Percentiles rank a stretch among this genome's conserved stretches.
These are phyloP conservation scores for Aquilaria sinensis DNA, from an alignment of 345 rosid species.

Conservation along the genomic window DNA sequence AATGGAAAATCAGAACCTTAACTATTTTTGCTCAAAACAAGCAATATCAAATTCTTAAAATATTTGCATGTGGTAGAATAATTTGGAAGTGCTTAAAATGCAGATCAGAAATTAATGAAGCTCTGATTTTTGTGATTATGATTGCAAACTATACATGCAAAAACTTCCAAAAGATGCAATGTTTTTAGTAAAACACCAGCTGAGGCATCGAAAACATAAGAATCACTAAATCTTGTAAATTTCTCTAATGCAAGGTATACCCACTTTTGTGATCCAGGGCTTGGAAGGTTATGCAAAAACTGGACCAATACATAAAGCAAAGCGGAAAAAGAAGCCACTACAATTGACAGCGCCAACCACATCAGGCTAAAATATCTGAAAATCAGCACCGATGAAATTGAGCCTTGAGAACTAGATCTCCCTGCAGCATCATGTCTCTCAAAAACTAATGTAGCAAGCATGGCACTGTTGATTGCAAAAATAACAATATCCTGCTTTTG, in stretches of 20 bases:
- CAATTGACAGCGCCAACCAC: conserved; percentile 50
- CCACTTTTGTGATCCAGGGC: conserved; percentile 33
- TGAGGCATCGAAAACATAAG: too few relatives aligned
- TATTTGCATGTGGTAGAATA: too few relatives aligned
- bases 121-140: too few relatives aligned
- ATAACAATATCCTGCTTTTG: conserved; percentile 56
- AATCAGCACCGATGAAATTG: conserved; percentile 22
- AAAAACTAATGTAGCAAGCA: conserved; percentile 41
- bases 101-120: too few relatives aligned
- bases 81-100: too few relatives aligned
- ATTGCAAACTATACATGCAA: too few relatives aligned
- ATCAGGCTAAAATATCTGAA: conserved; percentile 46
- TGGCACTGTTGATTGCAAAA: conserved; percentile 61
- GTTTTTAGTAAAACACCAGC: too few relatives aligned
- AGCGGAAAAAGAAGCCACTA: conserved; percentile 56
- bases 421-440: conserved; percentile 28
- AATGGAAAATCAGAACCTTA: too few relatives aligned
- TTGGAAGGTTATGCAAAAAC: conserved; percentile 29
- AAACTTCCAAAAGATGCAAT: too few relatives aligned
- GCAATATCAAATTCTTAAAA: too few relatives aligned
- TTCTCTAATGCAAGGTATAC: conserved; percentile 19
- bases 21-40: too few relatives aligned
- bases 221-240: too few relatives aligned
- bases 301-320: conserved; percentile 50
- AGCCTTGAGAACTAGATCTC: conserved; percentile 22